Percentiles rank a stretch among this genome's conserved stretches.
These are phyloP conservation scores for Scheffersomyces ergatensis DNA, from an alignment of 805 yeast species.

Conservation along the genomic window DNA sequence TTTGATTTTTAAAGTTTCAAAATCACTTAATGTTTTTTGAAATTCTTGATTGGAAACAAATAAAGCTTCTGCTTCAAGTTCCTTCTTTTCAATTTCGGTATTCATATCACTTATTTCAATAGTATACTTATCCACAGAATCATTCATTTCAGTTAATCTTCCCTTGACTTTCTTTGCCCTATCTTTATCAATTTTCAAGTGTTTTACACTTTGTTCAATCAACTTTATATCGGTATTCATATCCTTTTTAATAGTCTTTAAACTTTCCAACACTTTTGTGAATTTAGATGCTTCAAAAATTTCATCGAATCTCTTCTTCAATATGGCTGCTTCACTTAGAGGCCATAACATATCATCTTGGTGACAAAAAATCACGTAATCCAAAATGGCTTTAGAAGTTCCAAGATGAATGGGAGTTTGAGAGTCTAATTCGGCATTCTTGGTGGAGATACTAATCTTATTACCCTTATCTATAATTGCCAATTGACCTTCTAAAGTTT, in stretches of 20 bases:
- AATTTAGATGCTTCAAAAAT: slow-evolving; percentile 93
- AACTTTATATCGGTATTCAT: slow-evolving; percentile 72
- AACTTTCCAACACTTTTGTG: slow-evolving; percentile 81
- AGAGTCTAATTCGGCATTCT: slow-evolving; percentile 78
- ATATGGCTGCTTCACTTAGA: slow-evolving; percentile 78
- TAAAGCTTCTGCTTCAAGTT: slow-evolving; percentile 57
- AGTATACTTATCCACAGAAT: slow-evolving; percentile 43
- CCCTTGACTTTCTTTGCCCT: slow-evolving; percentile 61
- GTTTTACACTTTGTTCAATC: slow-evolving; percentile 75
- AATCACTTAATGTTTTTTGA: slow-evolving; percentile 64
- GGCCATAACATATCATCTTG: slow-evolving; percentile 99
- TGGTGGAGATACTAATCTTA: slow-evolving; percentile 71
- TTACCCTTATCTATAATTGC: slow-evolving; percentile 64
- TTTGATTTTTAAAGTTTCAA: slow-evolving; percentile 55
- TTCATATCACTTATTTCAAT: slow-evolving; percentile 49
- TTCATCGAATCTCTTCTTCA: slow-evolving; percentile 93
- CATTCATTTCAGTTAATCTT: slow-evolving; percentile 42
- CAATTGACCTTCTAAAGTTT: slow-evolving; percentile 88
- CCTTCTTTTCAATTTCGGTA: slow-evolving; percentile 47
- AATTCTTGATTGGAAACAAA: slow-evolving; percentile 80
- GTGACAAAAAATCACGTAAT: slow-evolving; percentile 93
- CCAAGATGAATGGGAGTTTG: slow-evolving; percentile 84
- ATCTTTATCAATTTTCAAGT: slow-evolving; percentile 68
- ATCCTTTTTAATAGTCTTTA: slow-evolving; percentile 75
- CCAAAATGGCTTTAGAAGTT: slow-evolving; percentile 81